Base-by-base conservation (phyloP, 805 yeast genomes). In the Wickerhamiella slavikovae region DNA sequence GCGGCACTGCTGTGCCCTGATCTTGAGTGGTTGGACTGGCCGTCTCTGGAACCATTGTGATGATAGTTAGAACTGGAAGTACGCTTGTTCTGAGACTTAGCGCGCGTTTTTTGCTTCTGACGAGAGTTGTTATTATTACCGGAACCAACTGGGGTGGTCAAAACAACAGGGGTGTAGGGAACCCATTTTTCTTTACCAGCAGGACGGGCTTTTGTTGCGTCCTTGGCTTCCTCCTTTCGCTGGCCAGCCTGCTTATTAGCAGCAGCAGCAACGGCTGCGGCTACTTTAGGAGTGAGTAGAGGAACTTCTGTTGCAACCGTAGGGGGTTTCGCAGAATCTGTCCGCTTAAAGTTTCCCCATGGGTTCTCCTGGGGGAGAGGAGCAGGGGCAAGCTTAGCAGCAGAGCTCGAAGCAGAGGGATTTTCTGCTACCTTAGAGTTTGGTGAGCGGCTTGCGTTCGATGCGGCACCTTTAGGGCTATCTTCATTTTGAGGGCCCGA, bases 301-400 rank as follows among this genome's bases (percentile, higher is more conserved):
- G 27, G n/a, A n/a, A n/a, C n/a, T n/a, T n/a, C n/a, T n/a, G 39
- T 29, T 44, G 43, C 34, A 47, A 15, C 38, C 40, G 22, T 37
- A 42, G 22, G 38, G 41, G 20, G 23, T 10, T 18, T 23, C n/a
- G 28, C 11, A 10, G 35, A 30, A 18, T 18, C 21, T 10, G 9
- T 18, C 10, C 21, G 6, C 9, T 6, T 6, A 14, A 30, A 27
- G 14, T 29, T 33, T 29, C 23, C 65, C 79, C 79, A 71, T n/a
- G 71, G 71, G 40, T 61, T 67, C 24, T 61, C 63, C 29, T 57
- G 52, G 20, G 77, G 78, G 17, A 67, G 58, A 10, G 78, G 77
- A 17, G 78, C 78, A 4, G 78, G 77, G 7, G 71, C 68, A 17
- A 66, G 51, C 21, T 47, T 51, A 15, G 35, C 24, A 9, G 29